These are phyloP conservation scores for Scheffersomyces quercinus DNA, from an alignment of 1,139 yeast genomes.

Conservation along the genomic window DNA sequence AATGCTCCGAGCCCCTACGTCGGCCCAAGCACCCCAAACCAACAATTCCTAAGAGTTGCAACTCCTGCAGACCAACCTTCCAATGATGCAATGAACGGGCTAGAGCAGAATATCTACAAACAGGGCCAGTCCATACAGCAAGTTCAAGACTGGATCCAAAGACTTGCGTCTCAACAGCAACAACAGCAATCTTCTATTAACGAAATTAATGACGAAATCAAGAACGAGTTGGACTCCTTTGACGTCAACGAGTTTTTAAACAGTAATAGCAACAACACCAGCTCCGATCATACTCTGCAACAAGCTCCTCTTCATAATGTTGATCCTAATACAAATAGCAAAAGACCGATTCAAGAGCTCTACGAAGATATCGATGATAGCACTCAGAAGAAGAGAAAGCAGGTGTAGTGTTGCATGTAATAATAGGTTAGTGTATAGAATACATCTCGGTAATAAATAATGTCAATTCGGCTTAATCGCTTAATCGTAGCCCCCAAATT, in stretches of 20 bases:
- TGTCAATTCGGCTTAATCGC: too few relatives aligned
- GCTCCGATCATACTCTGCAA: too few relatives aligned
- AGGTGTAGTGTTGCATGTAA: too few relatives aligned
- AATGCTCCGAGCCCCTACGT: constrained; percentile 9
- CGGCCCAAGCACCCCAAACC: constrained; percentile 10
- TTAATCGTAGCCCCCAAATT: too few relatives aligned
- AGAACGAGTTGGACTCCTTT: constrained; percentile 30
- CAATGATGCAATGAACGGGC: constrained; percentile 28
- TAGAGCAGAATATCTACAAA: constrained; percentile 46
- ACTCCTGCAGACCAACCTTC: constrained; percentile 10
- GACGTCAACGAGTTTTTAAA: constrained; percentile 41
- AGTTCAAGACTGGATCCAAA: constrained; percentile 60
- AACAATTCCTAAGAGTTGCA: constrained; percentile 9
- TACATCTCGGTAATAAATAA: too few relatives aligned
- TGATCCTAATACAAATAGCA: too few relatives aligned
- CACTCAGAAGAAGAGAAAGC: too few relatives aligned
- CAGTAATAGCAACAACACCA: constrained; percentile 5
- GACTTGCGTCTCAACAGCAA: constrained; percentile 39
- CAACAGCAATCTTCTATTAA: constrained; percentile 24
- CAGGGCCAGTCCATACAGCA: constrained; percentile 60
- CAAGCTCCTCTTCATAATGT: too few relatives aligned
- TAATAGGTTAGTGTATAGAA: too few relatives aligned
- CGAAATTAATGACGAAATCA: constrained; percentile 12
- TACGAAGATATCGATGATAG: too few relatives aligned
- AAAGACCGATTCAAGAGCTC: too few relatives aligned